Base-by-base conservation (phyloP, 1,284 basidiomycete species). In the Lentinus polychrous region DNA sequence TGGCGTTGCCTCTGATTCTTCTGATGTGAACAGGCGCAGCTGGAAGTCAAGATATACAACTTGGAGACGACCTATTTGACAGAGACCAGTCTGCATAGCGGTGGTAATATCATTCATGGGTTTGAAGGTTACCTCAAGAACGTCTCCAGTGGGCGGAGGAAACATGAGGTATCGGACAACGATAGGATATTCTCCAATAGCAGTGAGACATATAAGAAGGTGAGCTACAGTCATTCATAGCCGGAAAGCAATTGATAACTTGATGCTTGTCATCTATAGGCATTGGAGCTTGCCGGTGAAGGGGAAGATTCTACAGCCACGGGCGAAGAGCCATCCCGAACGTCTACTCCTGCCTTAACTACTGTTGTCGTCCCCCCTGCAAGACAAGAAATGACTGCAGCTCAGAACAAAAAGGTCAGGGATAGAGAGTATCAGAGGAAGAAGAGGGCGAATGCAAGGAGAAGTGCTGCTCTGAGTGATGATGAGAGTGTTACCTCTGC, bases 111-210 rank as follows among this genome's bases (percentile, higher is more conserved):
- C 50, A 83, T 91, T 38, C 83, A 84, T 56, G 87, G 87, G 6
- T 90, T 90, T 56, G 87, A 91, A 45, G 79, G 81, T 36, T 91
- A 90, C 59, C 75, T 90, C 51, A 91, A 91, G 66, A 86, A 84
- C 49, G 82, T 81, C 52, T 75, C 75, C 4, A 72, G 75, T 6
- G 79, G 73, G 7, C 69, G 84, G 55, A 74, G 82, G 62, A 83
- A 83, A 60, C 78, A 82, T 55, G 86, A 90, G 55, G 73, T 87
- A 46, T 76, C 74, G 49, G 87, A 89, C 45, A 68, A 74, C n/a
- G 87, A 91, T 58, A 74, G 88, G 39, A 70, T 89, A 53, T 91
- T 91, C 67, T 88, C 87, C 1, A 81, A 74, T 49, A 89, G 86
- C 64, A 89, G 86, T 55, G 58, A 76, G 32, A 87, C 86, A 2